Conservation (phyloP, 169 alveolate species). For the Cardiosporidium cionae region DNA sequence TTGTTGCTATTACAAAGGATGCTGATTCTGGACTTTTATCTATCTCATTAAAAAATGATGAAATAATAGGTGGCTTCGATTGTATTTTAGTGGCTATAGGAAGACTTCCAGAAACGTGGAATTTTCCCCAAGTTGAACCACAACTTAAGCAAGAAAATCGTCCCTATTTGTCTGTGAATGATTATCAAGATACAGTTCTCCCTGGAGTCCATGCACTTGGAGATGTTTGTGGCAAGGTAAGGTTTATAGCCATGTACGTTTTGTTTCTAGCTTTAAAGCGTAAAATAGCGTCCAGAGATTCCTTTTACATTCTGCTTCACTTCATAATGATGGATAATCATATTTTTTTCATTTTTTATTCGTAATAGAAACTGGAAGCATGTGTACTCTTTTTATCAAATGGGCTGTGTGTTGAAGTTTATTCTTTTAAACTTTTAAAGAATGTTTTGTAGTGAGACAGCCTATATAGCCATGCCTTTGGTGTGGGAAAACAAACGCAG, state of each 20-base stretch:
- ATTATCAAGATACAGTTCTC: slow-evolving; percentile 54
- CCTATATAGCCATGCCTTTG: no score
- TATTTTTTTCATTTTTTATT: no score
- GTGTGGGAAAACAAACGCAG: no score
- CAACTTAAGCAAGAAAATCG: slow-evolving; percentile 22
- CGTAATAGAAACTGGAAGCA: no score
- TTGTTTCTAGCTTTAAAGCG: background rate
- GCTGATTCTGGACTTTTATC: background rate
- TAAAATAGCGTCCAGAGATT: no score
- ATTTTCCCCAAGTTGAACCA: background rate
- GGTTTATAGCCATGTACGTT: background rate
- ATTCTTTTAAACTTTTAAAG: no score
- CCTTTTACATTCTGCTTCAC: no score
- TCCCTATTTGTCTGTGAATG: slow-evolving; percentile 58
- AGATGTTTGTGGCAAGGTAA: slow-evolving; percentile 40
- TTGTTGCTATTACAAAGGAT: background rate
- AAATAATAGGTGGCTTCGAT: slow-evolving; percentile 38
- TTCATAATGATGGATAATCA: no score
- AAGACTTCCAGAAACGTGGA: slow-evolving; percentile 34
- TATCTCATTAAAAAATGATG: background rate
- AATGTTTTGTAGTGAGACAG: no score
- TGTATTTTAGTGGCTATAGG: slow-evolving; percentile 70
- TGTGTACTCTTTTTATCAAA: no score
- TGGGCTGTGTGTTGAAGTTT: no score
- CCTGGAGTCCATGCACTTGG: slow-evolving; percentile 57